Conservation (phyloP, 2,329 filamentous ascomycete species). For the Exophiala dermatitidis region DNA sequence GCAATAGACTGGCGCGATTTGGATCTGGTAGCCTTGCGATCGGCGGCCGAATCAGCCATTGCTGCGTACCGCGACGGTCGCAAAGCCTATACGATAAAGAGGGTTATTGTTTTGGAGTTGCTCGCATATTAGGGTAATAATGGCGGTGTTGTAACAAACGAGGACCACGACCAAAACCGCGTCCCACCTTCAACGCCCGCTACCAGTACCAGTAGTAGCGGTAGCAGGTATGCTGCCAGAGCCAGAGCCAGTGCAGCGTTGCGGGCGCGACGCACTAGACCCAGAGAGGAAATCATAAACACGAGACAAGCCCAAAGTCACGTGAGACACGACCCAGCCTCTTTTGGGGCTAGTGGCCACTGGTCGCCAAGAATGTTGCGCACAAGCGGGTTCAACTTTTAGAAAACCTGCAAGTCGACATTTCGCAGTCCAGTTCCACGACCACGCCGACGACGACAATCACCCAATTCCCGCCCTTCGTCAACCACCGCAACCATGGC, state of each 20-base stretch:
- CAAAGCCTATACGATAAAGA: neutral
- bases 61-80: conserved; percentile 1
- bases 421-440: conserved; percentile 17
- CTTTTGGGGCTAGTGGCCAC: conserved; percentile 1
- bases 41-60: conserved; percentile 16
- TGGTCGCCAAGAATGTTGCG: conserved; percentile 7
- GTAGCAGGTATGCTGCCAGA: neutral
- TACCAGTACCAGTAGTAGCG: conserved; percentile 1
- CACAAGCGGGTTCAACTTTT: conserved; percentile 2
- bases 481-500: conserved; percentile 63
- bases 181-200: conserved; percentile 6
- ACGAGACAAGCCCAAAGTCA: conserved; percentile 6
- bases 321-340: neutral
- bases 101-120: neutral
- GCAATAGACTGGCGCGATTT: conserved; percentile 65
- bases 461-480: conserved; percentile 25
- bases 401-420: conserved; percentile 24
- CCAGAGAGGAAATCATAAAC: conserved; percentile 10
- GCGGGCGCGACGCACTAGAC: neutral
- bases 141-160: conserved; percentile 8
- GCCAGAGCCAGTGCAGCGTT: neutral
- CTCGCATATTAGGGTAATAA: conserved; percentile 6
- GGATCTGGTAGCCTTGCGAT: conserved; percentile 10
- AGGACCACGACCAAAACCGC: conserved; percentile 4
- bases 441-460: conserved; percentile 24